These are phyloP conservation scores for Kluyveromyces nonfermentans DNA, from an alignment of 805 yeast genomes.

Conservation along the genomic window DNA sequence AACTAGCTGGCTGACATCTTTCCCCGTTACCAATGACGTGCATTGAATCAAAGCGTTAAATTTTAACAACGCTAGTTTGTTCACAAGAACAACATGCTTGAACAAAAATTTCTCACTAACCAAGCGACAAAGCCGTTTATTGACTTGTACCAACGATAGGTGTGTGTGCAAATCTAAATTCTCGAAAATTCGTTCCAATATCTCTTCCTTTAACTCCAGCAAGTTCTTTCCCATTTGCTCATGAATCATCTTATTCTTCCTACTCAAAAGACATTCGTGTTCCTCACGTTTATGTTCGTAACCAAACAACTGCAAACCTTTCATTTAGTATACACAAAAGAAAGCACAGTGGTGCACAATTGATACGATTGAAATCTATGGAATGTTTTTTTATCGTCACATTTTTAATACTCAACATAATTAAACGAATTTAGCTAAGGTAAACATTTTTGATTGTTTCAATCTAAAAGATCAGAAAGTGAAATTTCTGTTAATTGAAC, in stretches of 20 bases:
- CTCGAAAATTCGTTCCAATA: slow-evolving; percentile 18
- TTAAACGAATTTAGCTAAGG: too few relatives aligned
- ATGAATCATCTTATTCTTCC: neutral
- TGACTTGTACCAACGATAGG: slow-evolving; percentile 17
- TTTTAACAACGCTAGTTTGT: slow-evolving; percentile 19
- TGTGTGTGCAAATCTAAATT: slow-evolving; percentile 16
- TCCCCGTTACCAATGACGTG: slow-evolving; percentile 17
- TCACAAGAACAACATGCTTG: slow-evolving; percentile 17
- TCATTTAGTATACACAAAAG: slow-evolving; percentile 19
- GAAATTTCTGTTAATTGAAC: too few relatives aligned
- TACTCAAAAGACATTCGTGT: slow-evolving; percentile 5
- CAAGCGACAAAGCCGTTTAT: slow-evolving; percentile 17
- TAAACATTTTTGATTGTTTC: too few relatives aligned
- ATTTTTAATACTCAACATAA: too few relatives aligned
- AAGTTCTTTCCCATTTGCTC: slow-evolving; percentile 7
- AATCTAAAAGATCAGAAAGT: too few relatives aligned
- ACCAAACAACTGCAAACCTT: slow-evolving; percentile 36
- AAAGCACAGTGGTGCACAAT: neutral
- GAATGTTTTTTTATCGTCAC: too few relatives aligned
- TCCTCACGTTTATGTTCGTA: slow-evolving; percentile 21
- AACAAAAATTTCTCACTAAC: slow-evolving; percentile 21
- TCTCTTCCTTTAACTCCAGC: slow-evolving; percentile 17
- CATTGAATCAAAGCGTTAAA: slow-evolving; percentile 27
- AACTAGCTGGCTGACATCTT: slow-evolving; percentile 22
- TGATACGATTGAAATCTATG: neutral